phyloP scores from a whole-genome alignment of 495 filamentous ascomycete genomes.

The Penicillium lagena region DNA sequence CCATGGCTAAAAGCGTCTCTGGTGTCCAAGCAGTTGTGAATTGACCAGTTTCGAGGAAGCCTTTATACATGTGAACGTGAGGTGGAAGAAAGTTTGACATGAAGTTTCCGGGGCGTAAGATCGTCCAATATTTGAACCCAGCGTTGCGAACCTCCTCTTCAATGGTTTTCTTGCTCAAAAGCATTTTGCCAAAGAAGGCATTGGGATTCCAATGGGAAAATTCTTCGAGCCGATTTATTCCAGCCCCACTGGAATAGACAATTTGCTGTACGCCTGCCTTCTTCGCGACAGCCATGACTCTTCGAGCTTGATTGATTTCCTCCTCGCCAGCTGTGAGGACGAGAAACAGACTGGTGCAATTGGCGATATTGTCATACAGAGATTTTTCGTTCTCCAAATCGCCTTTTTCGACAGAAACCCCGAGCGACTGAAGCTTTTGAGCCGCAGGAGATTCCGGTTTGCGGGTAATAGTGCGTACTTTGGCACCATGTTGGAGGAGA shows the following conservation, averaged over 20 bases:
- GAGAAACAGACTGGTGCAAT: slow-evolving; percentile 43
- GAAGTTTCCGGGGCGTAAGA: slow-evolving; percentile 41
- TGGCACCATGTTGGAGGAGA: slow-evolving; percentile 26
- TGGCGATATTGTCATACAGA: slow-evolving; percentile 26
- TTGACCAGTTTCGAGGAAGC: slow-evolving; percentile 25
- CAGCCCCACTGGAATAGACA: slow-evolving; percentile 33
- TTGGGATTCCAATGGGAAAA: slow-evolving; percentile 17
- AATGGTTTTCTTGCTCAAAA: slow-evolving; percentile 29
- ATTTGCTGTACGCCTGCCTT: slow-evolving; percentile 29
- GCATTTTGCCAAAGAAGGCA: slow-evolving; percentile 13
- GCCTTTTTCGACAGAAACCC: slow-evolving; percentile 34
- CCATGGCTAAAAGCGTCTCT: slow-evolving; percentile 27
- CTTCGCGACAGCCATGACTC: slow-evolving; percentile 36
- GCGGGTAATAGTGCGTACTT: slow-evolving; percentile 35
- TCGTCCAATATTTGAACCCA: slow-evolving; percentile 34
- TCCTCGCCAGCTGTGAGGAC: slow-evolving; percentile 28
- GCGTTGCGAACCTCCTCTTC: slow-evolving; percentile 23
- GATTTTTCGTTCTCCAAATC: slow-evolving; percentile 31
- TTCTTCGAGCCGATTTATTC: slow-evolving; percentile 14
- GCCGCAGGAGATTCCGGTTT: slow-evolving; percentile 26
- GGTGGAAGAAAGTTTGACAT: slow-evolving; percentile 43
- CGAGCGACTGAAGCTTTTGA: slow-evolving; percentile 23
- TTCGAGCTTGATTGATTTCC: slow-evolving; percentile 31
- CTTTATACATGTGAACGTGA: slow-evolving; percentile 27
- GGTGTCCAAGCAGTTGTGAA: slow-evolving; percentile 23